A percentile compares a stretch with the other conserved stretches of the same genome.
These are phyloP conservation scores for Aspergillus saccharolyticus DNA, from an alignment of 495 filamentous ascomycete genomes.

Conservation along the genomic window DNA sequence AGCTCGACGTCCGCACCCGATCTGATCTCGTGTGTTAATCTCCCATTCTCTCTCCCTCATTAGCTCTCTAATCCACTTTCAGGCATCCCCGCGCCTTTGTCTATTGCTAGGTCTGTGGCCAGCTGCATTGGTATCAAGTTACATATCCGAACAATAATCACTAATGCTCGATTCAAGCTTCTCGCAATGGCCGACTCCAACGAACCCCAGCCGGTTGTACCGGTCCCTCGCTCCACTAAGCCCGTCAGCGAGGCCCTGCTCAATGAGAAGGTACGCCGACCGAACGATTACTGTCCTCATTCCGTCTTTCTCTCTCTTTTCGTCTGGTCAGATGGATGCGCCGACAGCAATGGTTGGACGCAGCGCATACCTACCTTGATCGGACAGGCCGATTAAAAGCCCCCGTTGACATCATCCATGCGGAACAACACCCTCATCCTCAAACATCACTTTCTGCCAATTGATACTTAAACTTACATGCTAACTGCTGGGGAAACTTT, in stretches of 20 bases:
- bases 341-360: neutral
- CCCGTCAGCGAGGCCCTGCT: conserved; percentile 90
- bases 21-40: conserved; percentile 8
- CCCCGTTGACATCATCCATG: neutral
- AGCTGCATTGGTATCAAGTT: neutral
- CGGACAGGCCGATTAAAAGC: neutral
- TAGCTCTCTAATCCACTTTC: conserved; percentile 16
- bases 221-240: conserved; percentile 52
- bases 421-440: neutral
- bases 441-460: neutral
- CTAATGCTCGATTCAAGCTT: conserved; percentile 16
- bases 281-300: neutral
- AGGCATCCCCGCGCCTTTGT: conserved; percentile 6
- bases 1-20: conserved; percentile 30
- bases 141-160: conserved; percentile 1
- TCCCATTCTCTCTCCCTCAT: conserved; percentile 18
- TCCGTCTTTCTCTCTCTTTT: neutral
- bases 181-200: conserved; percentile 54
- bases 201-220: conserved; percentile 43
- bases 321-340: neutral
- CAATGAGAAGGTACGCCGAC: conserved; percentile 78
- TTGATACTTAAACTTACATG: neutral
- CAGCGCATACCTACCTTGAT: neutral
- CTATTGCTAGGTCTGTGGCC: conserved; percentile 10
- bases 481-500: conserved; percentile 7